phyloP scores from a whole-genome alignment of 495 filamentous ascomycete genomes.

The Pseudomonodictys pantanalensis region DNA sequence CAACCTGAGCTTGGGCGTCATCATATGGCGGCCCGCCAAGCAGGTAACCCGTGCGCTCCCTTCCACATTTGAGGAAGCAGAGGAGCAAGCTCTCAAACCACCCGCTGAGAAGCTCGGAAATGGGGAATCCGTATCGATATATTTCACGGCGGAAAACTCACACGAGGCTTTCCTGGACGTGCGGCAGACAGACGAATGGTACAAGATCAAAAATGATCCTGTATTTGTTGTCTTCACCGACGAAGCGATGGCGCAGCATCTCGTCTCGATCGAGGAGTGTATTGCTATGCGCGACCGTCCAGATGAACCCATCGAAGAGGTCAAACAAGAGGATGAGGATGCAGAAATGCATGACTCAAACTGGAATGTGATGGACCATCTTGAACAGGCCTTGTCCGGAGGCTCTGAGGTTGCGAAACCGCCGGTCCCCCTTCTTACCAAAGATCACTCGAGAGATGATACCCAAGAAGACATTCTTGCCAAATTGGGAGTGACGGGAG shows the following conservation, averaged over 20 bases:
- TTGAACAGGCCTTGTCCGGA: constrained; percentile 35
- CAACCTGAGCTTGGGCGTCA: constrained; percentile 39
- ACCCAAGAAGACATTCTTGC: constrained; percentile 43
- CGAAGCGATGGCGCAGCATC: background rate
- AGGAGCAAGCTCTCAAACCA: constrained; percentile 35
- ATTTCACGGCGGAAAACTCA: constrained; percentile 37
- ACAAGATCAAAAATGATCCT: constrained; percentile 37
- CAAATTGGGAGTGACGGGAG: constrained; percentile 40
- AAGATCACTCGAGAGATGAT: constrained; percentile 10
- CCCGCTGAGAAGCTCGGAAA: constrained; percentile 29
- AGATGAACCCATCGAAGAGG: constrained; percentile 20
- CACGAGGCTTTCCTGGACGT: constrained; percentile 38
- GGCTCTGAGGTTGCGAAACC: constrained; percentile 6
- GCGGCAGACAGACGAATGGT: constrained; percentile 39
- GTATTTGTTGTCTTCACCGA: constrained; percentile 38
- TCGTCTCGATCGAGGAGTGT: constrained; percentile 34
- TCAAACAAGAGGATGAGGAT: constrained; percentile 18
- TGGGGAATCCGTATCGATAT: constrained; percentile 40
- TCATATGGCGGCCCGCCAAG: constrained; percentile 40
- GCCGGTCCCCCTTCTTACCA: background rate
- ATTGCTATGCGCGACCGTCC: constrained; percentile 33
- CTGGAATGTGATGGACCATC: constrained; percentile 38
- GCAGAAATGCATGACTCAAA: constrained; percentile 21
- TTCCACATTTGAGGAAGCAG: constrained; percentile 39
- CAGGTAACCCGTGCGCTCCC: constrained; percentile 39